A percentile compares a stretch with the other conserved stretches of the same genome.
phyloP scores from a whole-genome alignment of 1,139 yeast species.

The Geotrichum reessii region DNA sequence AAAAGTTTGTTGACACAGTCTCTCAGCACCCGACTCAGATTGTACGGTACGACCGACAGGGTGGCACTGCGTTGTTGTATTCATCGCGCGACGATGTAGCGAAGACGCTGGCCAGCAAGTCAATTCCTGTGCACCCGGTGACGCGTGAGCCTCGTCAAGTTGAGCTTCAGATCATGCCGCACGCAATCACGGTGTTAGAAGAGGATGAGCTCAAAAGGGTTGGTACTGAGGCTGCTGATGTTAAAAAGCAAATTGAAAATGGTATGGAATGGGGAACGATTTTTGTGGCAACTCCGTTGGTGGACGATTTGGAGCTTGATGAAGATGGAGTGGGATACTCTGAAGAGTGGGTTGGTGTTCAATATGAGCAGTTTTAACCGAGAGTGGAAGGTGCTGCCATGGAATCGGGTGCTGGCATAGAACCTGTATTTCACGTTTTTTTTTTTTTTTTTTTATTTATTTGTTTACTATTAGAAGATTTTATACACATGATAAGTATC shows the following conservation, averaged over 20 bases:
- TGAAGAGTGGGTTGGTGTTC: slow-evolving; percentile 91
- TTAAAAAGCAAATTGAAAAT: slow-evolving; percentile 44
- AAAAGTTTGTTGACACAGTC: slow-evolving; percentile 65
- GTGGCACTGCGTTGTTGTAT: slow-evolving; percentile 70
- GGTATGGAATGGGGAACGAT: slow-evolving; percentile 99
- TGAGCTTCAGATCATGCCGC: slow-evolving; percentile 93
- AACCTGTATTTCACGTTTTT: too few species aligned
- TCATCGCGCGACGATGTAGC: slow-evolving; percentile 56
- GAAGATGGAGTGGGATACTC: slow-evolving; percentile 67
- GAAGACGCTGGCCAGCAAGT: slow-evolving; percentile 38
- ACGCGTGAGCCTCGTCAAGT: slow-evolving; percentile 53
- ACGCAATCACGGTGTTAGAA: slow-evolving; percentile 78
- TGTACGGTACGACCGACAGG: slow-evolving; percentile 60
- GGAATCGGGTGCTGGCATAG: too few species aligned
- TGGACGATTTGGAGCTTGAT: slow-evolving; percentile 56
- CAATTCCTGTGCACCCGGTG: slow-evolving; percentile 12
- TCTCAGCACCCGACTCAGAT: slow-evolving; percentile 83
- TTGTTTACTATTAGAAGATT: too few species aligned
- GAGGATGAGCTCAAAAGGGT: slow-evolving; percentile 27
- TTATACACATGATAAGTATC: too few species aligned
- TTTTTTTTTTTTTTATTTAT: too few species aligned
- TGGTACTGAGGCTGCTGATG: slow-evolving; percentile 13
- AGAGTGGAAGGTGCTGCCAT: too few species aligned
- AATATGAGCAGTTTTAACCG: slow-evolving; percentile 60
- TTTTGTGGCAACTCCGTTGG: slow-evolving; percentile 70